phyloP scores from a whole-genome alignment of 2,329 filamentous ascomycete genomes.

The Fusarium dlaminii region DNA sequence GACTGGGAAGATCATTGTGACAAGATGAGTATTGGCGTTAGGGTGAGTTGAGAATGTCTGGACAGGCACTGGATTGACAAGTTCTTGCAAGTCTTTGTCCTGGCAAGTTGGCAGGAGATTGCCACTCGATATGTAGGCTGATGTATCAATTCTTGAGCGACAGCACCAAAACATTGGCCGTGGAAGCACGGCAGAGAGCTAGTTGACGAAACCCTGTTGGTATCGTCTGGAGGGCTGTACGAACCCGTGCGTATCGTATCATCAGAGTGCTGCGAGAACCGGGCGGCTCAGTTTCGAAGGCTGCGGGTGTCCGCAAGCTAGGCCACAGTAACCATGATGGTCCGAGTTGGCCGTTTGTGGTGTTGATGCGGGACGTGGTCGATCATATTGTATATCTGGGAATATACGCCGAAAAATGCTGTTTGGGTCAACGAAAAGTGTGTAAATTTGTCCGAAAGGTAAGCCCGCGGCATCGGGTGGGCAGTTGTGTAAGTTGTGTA shows the following conservation, averaged over 20 bases:
- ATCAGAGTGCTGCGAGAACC: slow-evolving; percentile 6
- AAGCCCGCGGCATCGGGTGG: background rate
- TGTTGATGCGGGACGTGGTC: background rate
- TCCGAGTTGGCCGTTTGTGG: slow-evolving; percentile 6
- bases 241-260: slow-evolving; percentile 5
- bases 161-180: background rate
- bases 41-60: background rate
- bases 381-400: background rate
- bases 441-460: background rate
- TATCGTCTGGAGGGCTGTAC: background rate
- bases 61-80: background rate
- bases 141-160: background rate
- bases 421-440: background rate
- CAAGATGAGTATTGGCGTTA: background rate
- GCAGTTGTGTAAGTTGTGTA: background rate
- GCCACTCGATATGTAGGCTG: slow-evolving; percentile 1
- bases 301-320: slow-evolving; percentile 26
- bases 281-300: slow-evolving; percentile 4
- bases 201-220: background rate
- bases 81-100: background rate
- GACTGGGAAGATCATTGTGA: slow-evolving; percentile 1
- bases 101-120: background rate
- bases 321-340: background rate
- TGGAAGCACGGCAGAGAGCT: background rate
- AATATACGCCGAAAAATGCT: background rate